Evolutionary conservation across 1,139 yeast species (phyloP), one percentile per base, ranked within the genome.

Genomic region (Meyerozyma athensensis): DNA sequence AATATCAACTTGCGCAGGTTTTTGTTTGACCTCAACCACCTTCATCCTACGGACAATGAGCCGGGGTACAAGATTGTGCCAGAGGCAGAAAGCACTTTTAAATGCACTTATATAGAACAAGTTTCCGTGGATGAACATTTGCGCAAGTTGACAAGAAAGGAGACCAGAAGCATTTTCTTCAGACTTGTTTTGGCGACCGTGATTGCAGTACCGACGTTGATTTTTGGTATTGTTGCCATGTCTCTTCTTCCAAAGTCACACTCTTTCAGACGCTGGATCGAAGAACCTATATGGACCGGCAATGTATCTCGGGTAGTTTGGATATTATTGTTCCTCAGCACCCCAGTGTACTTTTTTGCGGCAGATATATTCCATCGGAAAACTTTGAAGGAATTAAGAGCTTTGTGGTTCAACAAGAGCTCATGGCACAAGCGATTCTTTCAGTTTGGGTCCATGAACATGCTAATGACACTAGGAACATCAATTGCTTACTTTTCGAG

Each of bases 381-480:
- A 49, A 86, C 92, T 0, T 22, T 78, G 21, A 69, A 69, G 39
- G 92, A 84, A 51, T 44, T 83, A 4, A 56, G 63, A 40, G 66
- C 77, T 3, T 56, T 83, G 31, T 81, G 86, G 86, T 54, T 65
- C 19, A 66, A 68, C 34, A 74, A 74, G 34, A 79, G 76, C 36
- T 62, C 81, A 1, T 78, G 79, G 70, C 65, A 56, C 24, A 67
- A 77, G 43, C 61, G 89, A 35, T 45, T 83, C 5, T 72, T 83
- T 50, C 74, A 72, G 48, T 84, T 84, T 58, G 94, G 94, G 0
- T 81, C 89, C 2, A 84, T 84, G 94, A 83, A 76, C 53, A 56
- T 82, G 47, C 67, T 82, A 45, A 80, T 84, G 81, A 69, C 78
- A 38, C 59, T 83, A 36, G 94, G 94, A 12, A 84, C 92, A 0